A percentile compares a stretch with the other conserved stretches of the same genome.
These are phyloP conservation scores for Vaccinium vitisidaea DNA, from an alignment of 148 eudicot genomes.

Conservation along the genomic window DNA sequence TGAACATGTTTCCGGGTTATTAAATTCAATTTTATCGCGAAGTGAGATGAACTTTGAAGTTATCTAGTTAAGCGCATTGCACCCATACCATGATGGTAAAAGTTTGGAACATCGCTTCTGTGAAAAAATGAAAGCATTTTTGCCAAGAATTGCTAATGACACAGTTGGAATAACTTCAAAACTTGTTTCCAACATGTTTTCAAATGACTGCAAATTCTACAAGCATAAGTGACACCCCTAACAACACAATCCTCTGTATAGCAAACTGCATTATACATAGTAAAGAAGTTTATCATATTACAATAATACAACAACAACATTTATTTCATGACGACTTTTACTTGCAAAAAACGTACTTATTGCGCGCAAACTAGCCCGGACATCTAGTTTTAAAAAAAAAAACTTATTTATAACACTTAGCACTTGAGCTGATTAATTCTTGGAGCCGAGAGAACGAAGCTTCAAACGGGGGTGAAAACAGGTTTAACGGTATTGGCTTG, in stretches of 20 bases:
- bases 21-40: too few species aligned
- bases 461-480: not conserved
- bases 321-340: not conserved
- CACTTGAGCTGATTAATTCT: not conserved
- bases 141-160: not conserved
- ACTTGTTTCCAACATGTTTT: not conserved
- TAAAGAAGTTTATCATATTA: not conserved
- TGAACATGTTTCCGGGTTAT: too few species aligned
- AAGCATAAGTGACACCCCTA: not conserved
- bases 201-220: not conserved
- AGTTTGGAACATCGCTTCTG: not conserved
- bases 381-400: not conserved
- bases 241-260: not conserved
- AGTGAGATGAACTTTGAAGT: too few species aligned
- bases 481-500: constrained; percentile 72
- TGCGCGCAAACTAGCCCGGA: too few species aligned
- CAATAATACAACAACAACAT: not conserved
- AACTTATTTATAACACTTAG: not conserved
- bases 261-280: too few species aligned
- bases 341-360: too few species aligned
- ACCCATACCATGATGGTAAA: not conserved
- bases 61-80: too few species aligned
- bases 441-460: not conserved
- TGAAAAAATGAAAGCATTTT: not conserved
- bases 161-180: not conserved